A percentile compares a stretch with the other conserved stretches of the same genome.
phyloP scores from a whole-genome alignment of 129 eudicot species.

The Mikania micrantha region DNA sequence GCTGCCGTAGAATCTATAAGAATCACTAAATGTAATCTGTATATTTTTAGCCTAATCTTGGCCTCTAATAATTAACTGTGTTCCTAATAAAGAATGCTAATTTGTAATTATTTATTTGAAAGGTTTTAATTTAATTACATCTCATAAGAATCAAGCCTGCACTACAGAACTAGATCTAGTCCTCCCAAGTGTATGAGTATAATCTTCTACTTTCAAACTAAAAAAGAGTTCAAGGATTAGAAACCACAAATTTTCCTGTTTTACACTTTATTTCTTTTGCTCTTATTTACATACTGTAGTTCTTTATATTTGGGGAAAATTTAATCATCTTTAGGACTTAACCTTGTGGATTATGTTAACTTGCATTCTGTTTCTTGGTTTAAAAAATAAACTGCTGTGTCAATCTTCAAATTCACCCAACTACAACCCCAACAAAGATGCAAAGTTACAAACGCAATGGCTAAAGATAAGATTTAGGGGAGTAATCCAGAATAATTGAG shows the following conservation, averaged over 20 bases:
- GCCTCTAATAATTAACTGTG: background rate
- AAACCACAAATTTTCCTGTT: background rate
- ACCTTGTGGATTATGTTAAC: conserved; percentile 11
- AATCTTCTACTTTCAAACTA: background rate
- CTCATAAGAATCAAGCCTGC: background rate
- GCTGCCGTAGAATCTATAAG: too few relatives aligned
- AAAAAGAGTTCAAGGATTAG: background rate
- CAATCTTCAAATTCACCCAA: background rate
- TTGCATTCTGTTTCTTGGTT: background rate
- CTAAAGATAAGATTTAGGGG: background rate
- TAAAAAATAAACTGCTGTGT: background rate
- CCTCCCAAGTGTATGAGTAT: background rate
- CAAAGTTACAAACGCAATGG: background rate
- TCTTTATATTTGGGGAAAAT: background rate
- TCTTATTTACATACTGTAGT: background rate
- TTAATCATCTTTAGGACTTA: conserved; percentile 9
- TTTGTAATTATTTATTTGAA: background rate
- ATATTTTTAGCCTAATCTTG: background rate
- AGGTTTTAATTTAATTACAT: background rate
- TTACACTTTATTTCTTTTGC: background rate
- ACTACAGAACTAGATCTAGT: background rate
- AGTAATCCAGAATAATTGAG: background rate
- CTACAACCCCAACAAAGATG: background rate
- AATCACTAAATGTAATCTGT: background rate
- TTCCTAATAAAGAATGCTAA: background rate